Evolutionary conservation across 1,284 basidiomycete genomes (phyloP).

Genomic region (Mycena citricolor): DNA sequence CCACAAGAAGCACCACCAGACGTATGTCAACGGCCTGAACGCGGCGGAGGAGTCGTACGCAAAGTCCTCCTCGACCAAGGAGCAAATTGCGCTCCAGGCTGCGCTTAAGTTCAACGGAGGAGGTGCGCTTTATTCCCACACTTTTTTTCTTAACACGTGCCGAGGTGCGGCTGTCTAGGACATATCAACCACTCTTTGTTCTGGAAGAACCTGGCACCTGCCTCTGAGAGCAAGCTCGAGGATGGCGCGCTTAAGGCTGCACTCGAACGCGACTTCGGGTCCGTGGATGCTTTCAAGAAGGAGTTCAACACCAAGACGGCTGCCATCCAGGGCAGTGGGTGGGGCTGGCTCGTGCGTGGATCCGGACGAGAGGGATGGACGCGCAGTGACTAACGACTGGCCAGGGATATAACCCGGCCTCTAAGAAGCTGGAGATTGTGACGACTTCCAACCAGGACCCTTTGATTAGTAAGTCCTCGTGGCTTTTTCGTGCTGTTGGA

Average conservation of each 20-base stretch:
- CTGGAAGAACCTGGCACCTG: conserved; percentile 92
- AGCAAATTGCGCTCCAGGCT: conserved; percentile 82
- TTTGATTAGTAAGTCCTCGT: conserved; percentile 58
- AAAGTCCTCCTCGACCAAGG: conserved; percentile 65
- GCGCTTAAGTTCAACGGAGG: conserved; percentile 93
- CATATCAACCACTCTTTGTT: conserved; percentile 94
- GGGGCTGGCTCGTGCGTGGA: conserved; percentile 89
- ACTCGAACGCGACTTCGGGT: conserved; percentile 84
- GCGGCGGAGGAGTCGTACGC: conserved; percentile 85
- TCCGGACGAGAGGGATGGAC: neutral
- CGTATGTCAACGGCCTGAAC: conserved; percentile 90
- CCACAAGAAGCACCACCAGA: conserved; percentile 95
- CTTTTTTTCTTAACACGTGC: conserved; percentile 23
- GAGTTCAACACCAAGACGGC: conserved; percentile 88
- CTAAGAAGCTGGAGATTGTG: conserved; percentile 82
- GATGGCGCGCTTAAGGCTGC: conserved; percentile 80
- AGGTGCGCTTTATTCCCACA: conserved; percentile 45
- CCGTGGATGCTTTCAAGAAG: conserved; percentile 80
- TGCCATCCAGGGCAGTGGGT: conserved; percentile 94
- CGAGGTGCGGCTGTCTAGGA: conserved; percentile 43
- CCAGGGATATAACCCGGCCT: conserved; percentile 71
- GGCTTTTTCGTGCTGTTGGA: conserved; percentile 2
- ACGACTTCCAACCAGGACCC: conserved; percentile 98
- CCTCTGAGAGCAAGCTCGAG: conserved; percentile 59
- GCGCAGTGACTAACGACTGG: neutral